These are phyloP conservation scores for Begonia fuchsioides DNA, from an alignment of 306 rosid genomes.

Conservation along the genomic window DNA sequence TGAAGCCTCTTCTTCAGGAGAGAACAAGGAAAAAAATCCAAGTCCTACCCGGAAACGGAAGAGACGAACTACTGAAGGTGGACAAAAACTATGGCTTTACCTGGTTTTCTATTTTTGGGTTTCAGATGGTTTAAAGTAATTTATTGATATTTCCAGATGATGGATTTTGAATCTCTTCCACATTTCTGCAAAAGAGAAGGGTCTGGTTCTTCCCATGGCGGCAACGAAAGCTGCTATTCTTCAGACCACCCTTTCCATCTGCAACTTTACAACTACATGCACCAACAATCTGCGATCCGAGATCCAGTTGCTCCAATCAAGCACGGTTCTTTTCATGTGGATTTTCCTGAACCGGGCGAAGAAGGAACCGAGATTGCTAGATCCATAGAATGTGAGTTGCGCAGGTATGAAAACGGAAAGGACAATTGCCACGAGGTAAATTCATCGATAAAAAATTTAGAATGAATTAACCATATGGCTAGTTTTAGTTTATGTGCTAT, in stretches of 20 bases:
- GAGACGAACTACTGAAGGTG: constrained; percentile 85
- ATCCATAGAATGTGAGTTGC: constrained; percentile 54
- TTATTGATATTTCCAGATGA: constrained; percentile 37
- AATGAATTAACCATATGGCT: too few species aligned
- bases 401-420: constrained; percentile 27
- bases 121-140: neutral
- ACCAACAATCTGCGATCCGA: constrained; percentile 34
- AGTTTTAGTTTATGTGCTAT: too few species aligned
- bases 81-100: neutral
- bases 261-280: constrained; percentile 60
- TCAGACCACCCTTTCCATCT: constrained; percentile 78
- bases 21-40: constrained; percentile 82
- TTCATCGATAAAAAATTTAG: too few species aligned
- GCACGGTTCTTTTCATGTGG: constrained; percentile 80
- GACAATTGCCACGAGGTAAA: constrained; percentile 18
- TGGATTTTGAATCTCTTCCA: constrained; percentile 77
- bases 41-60: constrained; percentile 74
- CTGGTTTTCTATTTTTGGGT: neutral
- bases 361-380: constrained; percentile 43
- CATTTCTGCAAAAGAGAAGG: constrained; percentile 82
- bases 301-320: constrained; percentile 39
- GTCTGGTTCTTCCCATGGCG: constrained; percentile 67
- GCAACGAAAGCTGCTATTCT: constrained; percentile 48
- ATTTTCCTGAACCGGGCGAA: constrained; percentile 47
- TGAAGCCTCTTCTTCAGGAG: constrained; percentile 94